Evolutionary conservation across 2,329 filamentous ascomycete genomes (phyloP).

Genomic region (Exserohilum turcica): DNA sequence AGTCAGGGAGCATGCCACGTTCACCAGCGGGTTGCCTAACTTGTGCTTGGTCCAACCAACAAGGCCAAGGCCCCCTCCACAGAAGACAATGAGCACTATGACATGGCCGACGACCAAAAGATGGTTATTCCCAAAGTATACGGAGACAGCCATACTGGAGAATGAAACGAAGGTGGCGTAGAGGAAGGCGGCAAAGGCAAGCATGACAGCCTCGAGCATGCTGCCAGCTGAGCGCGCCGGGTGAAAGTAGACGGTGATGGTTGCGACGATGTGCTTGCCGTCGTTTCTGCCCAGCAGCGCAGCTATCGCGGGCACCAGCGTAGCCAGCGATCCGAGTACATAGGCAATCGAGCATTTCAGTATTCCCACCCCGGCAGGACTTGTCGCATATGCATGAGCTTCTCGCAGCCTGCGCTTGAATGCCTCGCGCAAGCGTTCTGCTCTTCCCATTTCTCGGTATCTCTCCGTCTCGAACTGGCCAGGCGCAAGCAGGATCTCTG

Average conservation of each 20-base stretch:
- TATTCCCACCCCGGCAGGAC: constrained; percentile 76
- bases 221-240: constrained; percentile 83
- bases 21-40: constrained; percentile 77
- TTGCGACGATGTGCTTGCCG: constrained; percentile 92
- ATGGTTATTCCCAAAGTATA: constrained; percentile 73
- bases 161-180: constrained; percentile 79
- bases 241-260: constrained; percentile 93
- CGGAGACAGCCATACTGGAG: constrained; percentile 85
- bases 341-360: constrained; percentile 93
- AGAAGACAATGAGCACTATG: constrained; percentile 80
- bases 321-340: constrained; percentile 81
- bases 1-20: constrained; percentile 77
- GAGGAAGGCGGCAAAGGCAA: constrained; percentile 76
- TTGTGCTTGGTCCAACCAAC: constrained; percentile 86
- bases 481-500: constrained; percentile 49
- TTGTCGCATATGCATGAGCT: constrained; percentile 66
- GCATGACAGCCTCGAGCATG: constrained; percentile 83
- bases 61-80: constrained; percentile 84
- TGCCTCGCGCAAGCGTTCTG: constrained; percentile 42
- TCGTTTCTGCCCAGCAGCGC: constrained; percentile 79
- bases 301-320: constrained; percentile 76
- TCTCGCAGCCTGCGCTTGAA: constrained; percentile 37
- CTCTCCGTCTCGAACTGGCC: constrained; percentile 36
- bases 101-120: constrained; percentile 74
- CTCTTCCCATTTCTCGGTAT: constrained; percentile 39